Base-by-base conservation (phyloP, 169 alveolate species). In the Eimeria necatrix region DNA sequence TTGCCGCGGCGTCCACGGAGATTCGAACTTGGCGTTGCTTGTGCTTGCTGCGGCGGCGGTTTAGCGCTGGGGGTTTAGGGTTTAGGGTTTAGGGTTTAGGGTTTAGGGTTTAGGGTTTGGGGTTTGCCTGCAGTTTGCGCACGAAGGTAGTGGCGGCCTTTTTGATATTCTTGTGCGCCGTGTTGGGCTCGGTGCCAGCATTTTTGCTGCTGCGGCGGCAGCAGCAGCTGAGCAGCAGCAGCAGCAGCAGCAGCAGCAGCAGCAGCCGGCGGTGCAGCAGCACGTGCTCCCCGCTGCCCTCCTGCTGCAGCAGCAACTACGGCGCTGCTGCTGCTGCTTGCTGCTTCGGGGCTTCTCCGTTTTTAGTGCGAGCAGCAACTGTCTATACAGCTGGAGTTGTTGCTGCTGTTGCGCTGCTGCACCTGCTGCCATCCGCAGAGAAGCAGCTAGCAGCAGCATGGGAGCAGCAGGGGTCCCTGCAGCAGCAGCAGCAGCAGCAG, bases 351-450 rank as follows among this genome's bases (percentile, higher is more conserved):
- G 86, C 86, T 48, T 46, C 86, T 18, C 24, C 86, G 5, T 76
- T 48, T 26, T 76, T n/a, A 6, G 86, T 76, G 22, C 56, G 86
- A 4, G 86, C 86, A 3, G 86, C 86, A 4, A 76, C 86, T 26
- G 86, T 76, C 4, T 89, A 70, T 70, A 89, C 94, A 51, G 94
- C 88, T 8, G 94, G 94, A 0, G 88, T 86, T 24, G 61, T 86
- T 41, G 81, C 70, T 14, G 60, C 93, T 48, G 93, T 86, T 7
- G 80, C 81, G 5, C 49, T 86, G 80, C 88, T 89, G 56, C 94
- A 89, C 49, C 88, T 89, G 56, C 94, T 89, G 60, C 94, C 94
- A 9, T 51, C 94, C 26, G 88, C 94, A 18, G 86, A 89, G 78
- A 52, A 83, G n/a, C 94, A 89, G 84, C 81, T 89, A 2, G 51